phyloP scores from a whole-genome alignment of 2,329 filamentous ascomycete genomes.

The Pochonia chlamydosporia region DNA sequence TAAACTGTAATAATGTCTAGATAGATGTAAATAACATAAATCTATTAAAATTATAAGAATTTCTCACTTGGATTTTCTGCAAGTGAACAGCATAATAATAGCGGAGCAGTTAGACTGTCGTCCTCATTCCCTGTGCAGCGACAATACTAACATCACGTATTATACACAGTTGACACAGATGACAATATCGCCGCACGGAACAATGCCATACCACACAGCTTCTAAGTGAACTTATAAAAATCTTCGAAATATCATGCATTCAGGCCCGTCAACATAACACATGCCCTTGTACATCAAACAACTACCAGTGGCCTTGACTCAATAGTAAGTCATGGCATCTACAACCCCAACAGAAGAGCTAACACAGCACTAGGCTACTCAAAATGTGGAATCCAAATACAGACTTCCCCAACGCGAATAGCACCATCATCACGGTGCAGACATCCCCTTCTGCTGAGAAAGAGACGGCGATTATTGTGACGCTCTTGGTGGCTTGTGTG shows the following conservation, averaged over 20 bases:
- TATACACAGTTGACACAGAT: not conserved
- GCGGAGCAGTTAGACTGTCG: no score
- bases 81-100: no score
- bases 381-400: not conserved
- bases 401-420: not conserved
- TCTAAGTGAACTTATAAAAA: not conserved
- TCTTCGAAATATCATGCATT: not conserved
- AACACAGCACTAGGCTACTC: not conserved
- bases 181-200: not conserved
- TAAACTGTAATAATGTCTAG: no score
- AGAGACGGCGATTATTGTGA: not conserved
- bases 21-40: not conserved
- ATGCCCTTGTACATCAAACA: no score
- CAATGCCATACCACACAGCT: not conserved
- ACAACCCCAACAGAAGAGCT: no score
- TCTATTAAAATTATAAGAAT: not conserved
- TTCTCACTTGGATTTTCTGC: not conserved
- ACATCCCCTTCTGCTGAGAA: not conserved
- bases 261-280: no score
- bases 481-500: not conserved
- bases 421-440: constrained; percentile 1
- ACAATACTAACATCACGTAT: not conserved
- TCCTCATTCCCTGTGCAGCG: no score
- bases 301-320: not conserved
- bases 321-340: no score